These are phyloP conservation scores for Xylaria multiplex DNA, from an alignment of 2,329 filamentous ascomycete species.

Conservation along the genomic window DNA sequence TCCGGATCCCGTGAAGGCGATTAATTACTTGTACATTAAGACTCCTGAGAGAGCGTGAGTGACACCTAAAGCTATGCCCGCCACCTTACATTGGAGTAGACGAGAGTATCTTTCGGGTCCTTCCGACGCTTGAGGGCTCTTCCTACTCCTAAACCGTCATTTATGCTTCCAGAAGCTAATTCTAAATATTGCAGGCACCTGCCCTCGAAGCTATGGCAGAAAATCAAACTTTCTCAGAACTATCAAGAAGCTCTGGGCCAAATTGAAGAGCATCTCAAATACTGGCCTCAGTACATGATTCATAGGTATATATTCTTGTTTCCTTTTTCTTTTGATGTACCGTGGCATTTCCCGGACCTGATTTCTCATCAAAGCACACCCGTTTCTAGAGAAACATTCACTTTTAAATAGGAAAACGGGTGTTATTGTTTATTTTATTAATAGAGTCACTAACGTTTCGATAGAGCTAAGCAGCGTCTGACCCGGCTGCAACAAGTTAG, in stretches of 20 bases:
- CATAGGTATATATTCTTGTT: constrained; percentile 29
- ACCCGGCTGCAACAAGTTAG: constrained; percentile 84
- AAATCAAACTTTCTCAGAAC: constrained; percentile 88
- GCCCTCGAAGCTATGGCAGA: constrained; percentile 93
- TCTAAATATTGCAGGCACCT: constrained; percentile 62
- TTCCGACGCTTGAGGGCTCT: neutral
- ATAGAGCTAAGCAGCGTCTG: constrained; percentile 81
- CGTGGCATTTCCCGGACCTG: no score
- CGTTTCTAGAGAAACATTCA: neutral
- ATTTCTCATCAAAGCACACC: neutral
- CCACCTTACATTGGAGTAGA: neutral
- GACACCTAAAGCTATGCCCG: neutral
- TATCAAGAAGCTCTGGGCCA: constrained; percentile 90
- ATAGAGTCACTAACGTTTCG: constrained; percentile 63
- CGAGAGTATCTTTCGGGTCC: neutral
- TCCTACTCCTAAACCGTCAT: neutral
- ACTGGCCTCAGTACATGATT: constrained; percentile 85
- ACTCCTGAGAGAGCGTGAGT: constrained; percentile 70
- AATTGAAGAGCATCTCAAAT: constrained; percentile 85
- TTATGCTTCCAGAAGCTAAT: constrained; percentile 60
- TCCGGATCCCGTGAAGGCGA: constrained; percentile 72
- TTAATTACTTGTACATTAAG: constrained; percentile 96
- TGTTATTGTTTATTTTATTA: neutral
- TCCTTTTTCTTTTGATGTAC: neutral
- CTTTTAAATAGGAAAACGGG: neutral